Evolutionary conservation across 768 basidiomycete species (phyloP).

Genomic region (Cystobasidium ongulense): DNA sequence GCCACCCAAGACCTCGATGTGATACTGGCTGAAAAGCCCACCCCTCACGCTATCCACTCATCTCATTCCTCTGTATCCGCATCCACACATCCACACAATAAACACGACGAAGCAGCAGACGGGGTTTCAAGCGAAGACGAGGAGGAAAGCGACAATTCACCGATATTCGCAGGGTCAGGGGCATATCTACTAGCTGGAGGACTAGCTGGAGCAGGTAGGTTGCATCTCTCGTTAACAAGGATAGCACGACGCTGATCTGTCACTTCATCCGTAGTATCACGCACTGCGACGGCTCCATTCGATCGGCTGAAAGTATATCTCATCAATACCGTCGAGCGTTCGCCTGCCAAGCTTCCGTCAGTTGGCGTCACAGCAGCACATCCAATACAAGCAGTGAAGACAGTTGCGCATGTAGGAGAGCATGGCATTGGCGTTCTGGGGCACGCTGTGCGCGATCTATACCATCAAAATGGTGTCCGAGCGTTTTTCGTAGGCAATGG

Average conservation of each 20-base stretch:
- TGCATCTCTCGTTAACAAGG: not conserved
- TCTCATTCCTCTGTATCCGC: not conserved
- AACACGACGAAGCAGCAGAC: not conserved
- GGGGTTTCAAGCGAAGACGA: conserved; percentile 45
- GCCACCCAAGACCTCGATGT: conserved; percentile 41
- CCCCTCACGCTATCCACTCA: not conserved
- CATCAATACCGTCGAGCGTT: conserved; percentile 55
- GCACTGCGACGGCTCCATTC: conserved; percentile 93
- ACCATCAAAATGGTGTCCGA: conserved; percentile 66
- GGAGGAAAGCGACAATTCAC: conserved; percentile 55
- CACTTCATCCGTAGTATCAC: conserved; percentile 58
- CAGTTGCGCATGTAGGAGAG: conserved; percentile 25
- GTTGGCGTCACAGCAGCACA: not conserved
- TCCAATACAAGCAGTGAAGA: conserved; percentile 44
- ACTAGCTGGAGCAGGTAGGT: conserved; percentile 80
- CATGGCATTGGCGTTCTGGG: conserved; percentile 52
- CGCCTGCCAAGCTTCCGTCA: not conserved
- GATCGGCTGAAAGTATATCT: conserved; percentile 94
- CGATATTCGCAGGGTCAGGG: conserved; percentile 60
- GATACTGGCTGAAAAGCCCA: not conserved
- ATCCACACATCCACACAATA: not conserved
- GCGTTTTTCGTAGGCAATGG: conserved; percentile 95
- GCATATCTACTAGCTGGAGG: conserved; percentile 91
- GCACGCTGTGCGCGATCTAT: conserved; percentile 69
- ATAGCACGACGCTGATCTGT: not conserved